Conservation (phyloP, 441 rosid genomes). For the Adansonia madagascariensis region DNA sequence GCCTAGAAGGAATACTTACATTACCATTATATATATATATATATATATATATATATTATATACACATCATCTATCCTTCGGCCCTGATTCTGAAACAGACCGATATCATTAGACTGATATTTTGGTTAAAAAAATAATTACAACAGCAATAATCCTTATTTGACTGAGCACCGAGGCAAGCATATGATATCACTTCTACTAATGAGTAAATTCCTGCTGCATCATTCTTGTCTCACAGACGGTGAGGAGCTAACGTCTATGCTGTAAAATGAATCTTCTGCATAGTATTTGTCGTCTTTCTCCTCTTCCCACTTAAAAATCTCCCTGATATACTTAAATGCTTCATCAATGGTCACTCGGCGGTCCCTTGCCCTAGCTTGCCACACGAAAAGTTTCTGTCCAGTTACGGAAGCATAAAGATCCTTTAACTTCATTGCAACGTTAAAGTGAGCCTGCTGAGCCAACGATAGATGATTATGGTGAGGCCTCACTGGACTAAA, state of each 20-base stretch:
- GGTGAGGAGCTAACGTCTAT: conserved; percentile 91
- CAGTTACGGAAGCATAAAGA: conserved; percentile 71
- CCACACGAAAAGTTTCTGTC: conserved; percentile 86
- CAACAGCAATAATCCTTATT: conserved; percentile 21
- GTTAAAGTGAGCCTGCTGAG: conserved; percentile 89
- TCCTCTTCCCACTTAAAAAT: conserved; percentile 93
- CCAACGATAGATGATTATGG: conserved; percentile 68
- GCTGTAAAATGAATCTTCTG: conserved; percentile 87
- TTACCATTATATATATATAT: no score
- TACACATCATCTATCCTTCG: no score
- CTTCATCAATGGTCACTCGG: conserved; percentile 68
- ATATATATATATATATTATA: no score
- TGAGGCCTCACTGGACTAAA: conserved; percentile 75
- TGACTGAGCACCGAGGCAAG: not conserved
- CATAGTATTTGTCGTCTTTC: conserved; percentile 71
- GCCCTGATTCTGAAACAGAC: not conserved
- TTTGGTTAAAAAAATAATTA: not conserved
- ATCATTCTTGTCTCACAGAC: conserved; percentile 61
- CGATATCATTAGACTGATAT: not conserved
- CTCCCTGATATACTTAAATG: conserved; percentile 87
- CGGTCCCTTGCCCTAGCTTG: conserved; percentile 86
- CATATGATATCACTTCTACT: not conserved
- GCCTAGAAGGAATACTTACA: no score
- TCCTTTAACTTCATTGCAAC: conserved; percentile 94
- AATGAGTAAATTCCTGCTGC: not conserved